phyloP scores from a whole-genome alignment of 768 basidiomycete species.

The Lentinula sp. region DNA sequence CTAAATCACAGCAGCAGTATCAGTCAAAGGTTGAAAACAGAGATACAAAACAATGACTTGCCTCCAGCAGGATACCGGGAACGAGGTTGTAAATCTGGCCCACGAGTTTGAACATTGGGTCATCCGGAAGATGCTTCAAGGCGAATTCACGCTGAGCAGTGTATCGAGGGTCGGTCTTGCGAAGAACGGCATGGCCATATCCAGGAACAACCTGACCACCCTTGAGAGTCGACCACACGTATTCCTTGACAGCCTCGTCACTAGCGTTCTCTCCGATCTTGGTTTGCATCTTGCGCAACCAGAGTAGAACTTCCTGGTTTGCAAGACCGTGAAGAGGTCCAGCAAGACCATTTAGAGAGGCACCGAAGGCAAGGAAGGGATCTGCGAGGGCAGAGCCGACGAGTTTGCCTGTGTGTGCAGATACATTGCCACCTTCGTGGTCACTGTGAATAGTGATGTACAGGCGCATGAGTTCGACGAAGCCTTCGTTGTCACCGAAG shows the following conservation, averaged over 20 bases:
- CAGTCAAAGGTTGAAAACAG: not conserved
- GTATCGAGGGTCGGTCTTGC: constrained; percentile 92
- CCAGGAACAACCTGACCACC: constrained; percentile 92
- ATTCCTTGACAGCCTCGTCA: constrained; percentile 87
- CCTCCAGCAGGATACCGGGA: constrained; percentile 84
- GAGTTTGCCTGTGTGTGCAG: constrained; percentile 89
- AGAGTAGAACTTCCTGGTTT: constrained; percentile 95
- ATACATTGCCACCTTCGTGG: constrained; percentile 98
- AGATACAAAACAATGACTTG: constrained; percentile 23
- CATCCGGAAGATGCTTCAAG: constrained; percentile 74
- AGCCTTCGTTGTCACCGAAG: constrained; percentile 79
- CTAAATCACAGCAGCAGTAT: constrained; percentile 24
- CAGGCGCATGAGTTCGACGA: constrained; percentile 91
- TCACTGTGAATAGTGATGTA: constrained; percentile 99
- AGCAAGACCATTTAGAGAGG: constrained; percentile 92
- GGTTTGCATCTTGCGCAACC: constrained; percentile 90
- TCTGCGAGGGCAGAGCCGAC: constrained; percentile 96
- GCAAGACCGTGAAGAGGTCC: constrained; percentile 96
- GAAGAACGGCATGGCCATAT: constrained; percentile 80
- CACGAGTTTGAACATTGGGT: constrained; percentile 93
- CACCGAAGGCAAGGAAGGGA: constrained; percentile 92
- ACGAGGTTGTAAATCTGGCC: constrained; percentile 85
- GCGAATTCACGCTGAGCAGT: constrained; percentile 88
- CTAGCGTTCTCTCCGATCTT: constrained; percentile 81
- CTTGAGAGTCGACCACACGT: constrained; percentile 93